Evolutionary conservation across 768 basidiomycete species (phyloP), one percentile per base, ranked within the genome.

Genomic region (Heimioporus sp.): DNA sequence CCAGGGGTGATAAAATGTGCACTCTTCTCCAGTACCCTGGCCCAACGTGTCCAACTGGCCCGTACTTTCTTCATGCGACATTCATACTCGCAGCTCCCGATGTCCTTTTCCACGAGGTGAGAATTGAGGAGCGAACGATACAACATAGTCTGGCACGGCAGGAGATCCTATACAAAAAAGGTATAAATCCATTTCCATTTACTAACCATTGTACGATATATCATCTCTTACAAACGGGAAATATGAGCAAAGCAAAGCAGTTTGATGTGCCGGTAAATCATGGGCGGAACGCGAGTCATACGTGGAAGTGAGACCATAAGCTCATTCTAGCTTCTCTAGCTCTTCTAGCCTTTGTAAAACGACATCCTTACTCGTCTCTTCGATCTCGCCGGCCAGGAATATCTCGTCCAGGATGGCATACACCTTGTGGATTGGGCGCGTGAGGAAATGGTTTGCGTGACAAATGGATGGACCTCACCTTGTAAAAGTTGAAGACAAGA

Each of bases 401-500:
- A 98, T 92, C 66, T 99, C 97, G 66, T 99, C 97, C 51, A 99
- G 77, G 49, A 99, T 98, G 3, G 97, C 94, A 64, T 99, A 98
- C 8, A 98, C 96, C 92, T 96, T 39, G 36, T 31, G 11, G 19
- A 10, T 45, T 48, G 16, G 2, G 17, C 16, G 11, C 7, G 39
- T 60, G 38, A 54, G 34, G 20, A 46, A 30, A 19, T 31, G 21
- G 54, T 69, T 2, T 2, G 12, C 3, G 34, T 9, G 42, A 47
- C 16, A 1, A 21, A 31, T 46, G 21, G 42, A 42, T 17, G 36
- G 13, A 28, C 17, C 58, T 52, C 38, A 88, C 92, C 77, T 98
- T 98, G 73, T 98, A 97, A 68, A 98, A 99, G 70, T 98, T 98
- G 77, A 98, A 99, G 3, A 99, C 97, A 0, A 99, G 81, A 65